phyloP scores from a whole-genome alignment of 441 rosid species.

The Erodium trifolium region DNA sequence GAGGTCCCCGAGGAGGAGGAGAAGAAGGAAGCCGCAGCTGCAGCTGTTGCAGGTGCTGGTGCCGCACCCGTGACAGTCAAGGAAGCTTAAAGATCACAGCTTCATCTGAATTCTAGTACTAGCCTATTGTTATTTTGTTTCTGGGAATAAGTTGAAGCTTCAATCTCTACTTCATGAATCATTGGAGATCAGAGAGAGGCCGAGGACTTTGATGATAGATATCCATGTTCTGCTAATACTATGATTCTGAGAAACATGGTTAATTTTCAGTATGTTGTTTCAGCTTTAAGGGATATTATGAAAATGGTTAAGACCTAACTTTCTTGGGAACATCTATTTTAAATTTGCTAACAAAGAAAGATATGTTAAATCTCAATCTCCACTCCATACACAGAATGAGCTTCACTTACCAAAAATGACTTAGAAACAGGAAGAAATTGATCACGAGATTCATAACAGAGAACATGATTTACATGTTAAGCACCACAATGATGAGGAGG shows the following conservation, averaged over 20 bases:
- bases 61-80: not conserved
- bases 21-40: conserved; percentile 5
- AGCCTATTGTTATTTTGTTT: not conserved
- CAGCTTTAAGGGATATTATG: not conserved
- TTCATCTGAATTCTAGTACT: not conserved
- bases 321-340: not conserved
- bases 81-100: not conserved
- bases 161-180: not conserved
- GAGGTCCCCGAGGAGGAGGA: conserved; percentile 29
- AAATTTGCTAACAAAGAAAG: not conserved
- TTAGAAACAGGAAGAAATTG: not conserved
- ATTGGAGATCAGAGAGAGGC: not conserved
- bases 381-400: not conserved
- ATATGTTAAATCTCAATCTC: not conserved
- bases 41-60: not conserved
- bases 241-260: not conserved
- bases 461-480: not conserved
- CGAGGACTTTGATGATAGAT: not conserved
- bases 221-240: not conserved
- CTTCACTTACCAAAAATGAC: not conserved
- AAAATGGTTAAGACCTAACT: not conserved
- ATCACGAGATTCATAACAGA: not conserved
- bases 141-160: not conserved
- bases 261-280: not conserved
- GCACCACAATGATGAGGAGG: not conserved